Evolutionary conservation across 805 yeast species (phyloP).

Genomic region (Pichia pseudocactophila): DNA sequence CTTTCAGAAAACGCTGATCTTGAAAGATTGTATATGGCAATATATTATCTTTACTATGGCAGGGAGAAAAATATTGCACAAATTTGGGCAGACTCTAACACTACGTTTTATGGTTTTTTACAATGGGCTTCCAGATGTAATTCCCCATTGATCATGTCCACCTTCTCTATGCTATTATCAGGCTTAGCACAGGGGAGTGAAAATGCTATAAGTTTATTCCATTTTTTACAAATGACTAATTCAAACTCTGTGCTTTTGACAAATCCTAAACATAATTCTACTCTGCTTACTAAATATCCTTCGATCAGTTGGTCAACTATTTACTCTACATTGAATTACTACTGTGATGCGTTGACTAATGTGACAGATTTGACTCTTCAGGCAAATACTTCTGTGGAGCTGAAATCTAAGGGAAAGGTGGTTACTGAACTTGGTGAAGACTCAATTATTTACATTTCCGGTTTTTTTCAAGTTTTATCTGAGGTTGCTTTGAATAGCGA

Average conservation of each 20-base stretch:
- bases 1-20: slow-evolving; percentile 71
- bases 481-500: slow-evolving; percentile 39
- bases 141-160: slow-evolving; percentile 72
- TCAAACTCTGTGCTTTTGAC: slow-evolving; percentile 10
- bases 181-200: slow-evolving; percentile 58
- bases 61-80: slow-evolving; percentile 48
- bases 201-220: slow-evolving; percentile 43
- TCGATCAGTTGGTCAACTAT: slow-evolving; percentile 31
- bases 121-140: slow-evolving; percentile 79
- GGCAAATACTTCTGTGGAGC: not conserved
- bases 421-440: slow-evolving; percentile 69
- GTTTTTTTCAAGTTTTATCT: slow-evolving; percentile 59
- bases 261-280: slow-evolving; percentile 10
- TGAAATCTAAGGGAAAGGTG: slow-evolving; percentile 6
- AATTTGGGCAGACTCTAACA: slow-evolving; percentile 64
- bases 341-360: slow-evolving; percentile 22
- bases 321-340: slow-evolving; percentile 27
- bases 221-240: slow-evolving; percentile 33
- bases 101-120: slow-evolving; percentile 69
- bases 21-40: slow-evolving; percentile 75
- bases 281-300: slow-evolving; percentile 21
- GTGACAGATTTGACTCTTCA: not conserved
- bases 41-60: slow-evolving; percentile 57
- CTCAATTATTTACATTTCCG: slow-evolving; percentile 62
- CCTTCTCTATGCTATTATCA: slow-evolving; percentile 71